A percentile compares a stretch with the other conserved stretches of the same genome.
These are phyloP conservation scores for Penicillium canariense DNA, from an alignment of 495 filamentous ascomycete species.

Conservation along the genomic window DNA sequence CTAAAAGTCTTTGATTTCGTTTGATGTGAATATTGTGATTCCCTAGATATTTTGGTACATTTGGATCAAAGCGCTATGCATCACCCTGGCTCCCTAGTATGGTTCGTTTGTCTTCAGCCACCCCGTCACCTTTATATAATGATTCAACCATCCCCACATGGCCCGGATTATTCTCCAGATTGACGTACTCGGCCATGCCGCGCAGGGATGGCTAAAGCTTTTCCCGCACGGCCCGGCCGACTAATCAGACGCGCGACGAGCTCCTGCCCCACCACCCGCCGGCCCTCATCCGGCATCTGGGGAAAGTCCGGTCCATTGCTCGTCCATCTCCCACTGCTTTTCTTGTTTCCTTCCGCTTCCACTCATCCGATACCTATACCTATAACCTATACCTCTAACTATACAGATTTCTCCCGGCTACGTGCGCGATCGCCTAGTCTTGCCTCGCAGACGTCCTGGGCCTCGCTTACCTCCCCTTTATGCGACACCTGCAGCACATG, in stretches of 20 bases:
- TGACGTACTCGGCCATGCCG: not conserved
- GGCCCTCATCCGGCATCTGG: conserved; percentile 3
- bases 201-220: conserved; percentile 13
- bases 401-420: too few species aligned
- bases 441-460: not conserved
- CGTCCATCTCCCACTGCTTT: not conserved
- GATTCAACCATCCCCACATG: not conserved
- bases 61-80: not conserved
- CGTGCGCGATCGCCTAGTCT: too few species aligned
- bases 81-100: too few species aligned
- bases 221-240: conserved; percentile 6
- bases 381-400: not conserved
- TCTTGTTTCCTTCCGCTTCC: too few species aligned
- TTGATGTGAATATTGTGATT: not conserved
- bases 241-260: conserved; percentile 15
- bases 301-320: not conserved
- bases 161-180: not conserved
- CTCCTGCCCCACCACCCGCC: conserved; percentile 1
- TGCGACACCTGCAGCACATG: conserved; percentile 4
- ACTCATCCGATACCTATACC: not conserved
- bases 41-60: not conserved
- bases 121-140: too few species aligned
- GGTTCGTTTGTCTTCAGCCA: too few species aligned
- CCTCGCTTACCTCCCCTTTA: not conserved
- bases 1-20: conserved; percentile 16